Base-by-base conservation (phyloP, 306 rosid genomes). In the Corylus avellana region DNA sequence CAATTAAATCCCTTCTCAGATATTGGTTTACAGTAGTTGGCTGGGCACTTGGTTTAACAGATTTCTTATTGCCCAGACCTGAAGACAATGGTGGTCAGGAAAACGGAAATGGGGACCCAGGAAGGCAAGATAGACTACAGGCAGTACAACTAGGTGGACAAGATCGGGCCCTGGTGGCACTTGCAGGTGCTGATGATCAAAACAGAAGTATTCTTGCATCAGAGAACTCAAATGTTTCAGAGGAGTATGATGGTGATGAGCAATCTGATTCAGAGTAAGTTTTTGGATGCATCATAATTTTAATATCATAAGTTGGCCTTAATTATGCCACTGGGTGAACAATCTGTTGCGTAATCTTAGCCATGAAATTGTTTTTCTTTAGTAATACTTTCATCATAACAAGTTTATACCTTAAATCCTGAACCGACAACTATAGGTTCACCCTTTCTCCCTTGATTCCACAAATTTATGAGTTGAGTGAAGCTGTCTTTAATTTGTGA, bases 191-290 rank as follows among this genome's bases (percentile, higher is more conserved):
- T 55, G 87, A 90, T 72, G 95, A 90, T 68, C 83, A 85, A 81
- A 86, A 87, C 72, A 83, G 87, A 79, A 84, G 72, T 32, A 70
- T 78, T 59, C 83, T 84, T 75, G 85, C 88, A n/a, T 85, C 82
- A 13, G 93, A 87, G 78, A 84, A 90, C 71, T 51, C 79, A 72
- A 85, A 83, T 88, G 50, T 76, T 42, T 68, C 77, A 54, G 98
- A 93, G 81, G 99, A 87, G 57, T 89, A 86, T 85, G 98, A 96
- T 76, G 76, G 74, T 29, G 97, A 96, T 12, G 98, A 96, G 57
- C 98, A 93, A 73, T 87, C 96, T 87, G 99, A 96, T 84, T 88
- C 98, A 70, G 99, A 96, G 99, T 96, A 84, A 90, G 98, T 89
- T 77, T 70, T 10, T 37, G 70, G 67, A 44, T 59, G 57, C 68